A percentile compares a stretch with the other conserved stretches of the same genome.
phyloP scores from a whole-genome alignment of 805 yeast species.

The Wickerhamomyces chambardii region DNA sequence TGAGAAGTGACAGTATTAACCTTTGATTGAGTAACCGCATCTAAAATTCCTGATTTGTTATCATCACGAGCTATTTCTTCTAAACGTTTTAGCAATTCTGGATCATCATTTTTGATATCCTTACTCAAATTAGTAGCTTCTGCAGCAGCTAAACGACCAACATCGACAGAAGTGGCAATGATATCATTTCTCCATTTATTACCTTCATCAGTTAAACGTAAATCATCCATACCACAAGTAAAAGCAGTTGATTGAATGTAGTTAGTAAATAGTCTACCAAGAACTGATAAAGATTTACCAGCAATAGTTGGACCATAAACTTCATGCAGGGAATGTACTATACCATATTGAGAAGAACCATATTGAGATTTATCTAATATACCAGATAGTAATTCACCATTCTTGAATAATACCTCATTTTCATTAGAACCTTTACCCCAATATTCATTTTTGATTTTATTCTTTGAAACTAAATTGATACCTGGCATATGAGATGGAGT shows the following conservation, averaged over 20 bases:
- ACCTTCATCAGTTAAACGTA: slow-evolving; percentile 87
- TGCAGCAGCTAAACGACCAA: slow-evolving; percentile 87
- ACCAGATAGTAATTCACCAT: slow-evolving; percentile 89
- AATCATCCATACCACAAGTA: slow-evolving; percentile 99
- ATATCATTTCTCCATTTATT: slow-evolving; percentile 83
- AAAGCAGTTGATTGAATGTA: slow-evolving; percentile 88
- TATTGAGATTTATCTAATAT: slow-evolving; percentile 96
- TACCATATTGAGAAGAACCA: slow-evolving; percentile 96
- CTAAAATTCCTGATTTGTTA: slow-evolving; percentile 83
- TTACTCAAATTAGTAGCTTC: slow-evolving; percentile 83
- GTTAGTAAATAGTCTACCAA: slow-evolving; percentile 91
- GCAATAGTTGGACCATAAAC: slow-evolving; percentile 89
- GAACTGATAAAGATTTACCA: slow-evolving; percentile 82
- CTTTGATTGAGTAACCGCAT: slow-evolving; percentile 91
- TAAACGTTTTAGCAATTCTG: slow-evolving; percentile 77
- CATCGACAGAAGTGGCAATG: slow-evolving; percentile 64
- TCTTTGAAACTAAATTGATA: slow-evolving; percentile 70
- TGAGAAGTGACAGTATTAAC: slow-evolving; percentile 90
- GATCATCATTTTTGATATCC: slow-evolving; percentile 40
- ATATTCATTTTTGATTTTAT: slow-evolving; percentile 88
- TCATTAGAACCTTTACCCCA: slow-evolving; percentile 87
- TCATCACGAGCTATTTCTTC: slow-evolving; percentile 95
- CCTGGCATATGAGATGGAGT: slow-evolving; percentile 89
- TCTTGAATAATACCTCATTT: slow-evolving; percentile 74
- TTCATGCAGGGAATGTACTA: slow-evolving; percentile 94